Conservation (phyloP, 805 yeast genomes). For the Isabelozyma rhagii region DNA sequence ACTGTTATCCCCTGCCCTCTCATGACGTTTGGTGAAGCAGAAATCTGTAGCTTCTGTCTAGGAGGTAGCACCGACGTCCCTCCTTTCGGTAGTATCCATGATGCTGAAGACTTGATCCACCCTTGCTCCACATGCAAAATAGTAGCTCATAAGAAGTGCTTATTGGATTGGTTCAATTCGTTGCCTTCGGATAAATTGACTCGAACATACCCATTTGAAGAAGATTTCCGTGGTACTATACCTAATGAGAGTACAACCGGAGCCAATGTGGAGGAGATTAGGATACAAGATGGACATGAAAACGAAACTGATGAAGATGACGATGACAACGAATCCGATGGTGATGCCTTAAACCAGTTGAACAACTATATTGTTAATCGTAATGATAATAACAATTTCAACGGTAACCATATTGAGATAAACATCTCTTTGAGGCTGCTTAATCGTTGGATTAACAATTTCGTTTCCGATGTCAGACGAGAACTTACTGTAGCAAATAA, state of each 20-base stretch:
- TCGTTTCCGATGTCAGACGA: constrained; percentile 3
- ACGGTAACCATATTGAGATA: neutral
- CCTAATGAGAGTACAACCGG: neutral
- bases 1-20: too few species aligned
- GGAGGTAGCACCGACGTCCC: constrained; percentile 39
- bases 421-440: constrained; percentile 12
- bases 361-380: neutral
- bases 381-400: neutral
- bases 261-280: neutral
- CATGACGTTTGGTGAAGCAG: constrained; percentile 10
- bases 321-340: neutral
- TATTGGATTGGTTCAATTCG: constrained; percentile 40
- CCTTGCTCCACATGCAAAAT: constrained; percentile 40
- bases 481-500: neutral
- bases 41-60: constrained; percentile 34
- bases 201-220: neutral
- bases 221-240: neutral
- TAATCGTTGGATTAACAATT: constrained; percentile 10
- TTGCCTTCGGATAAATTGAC: constrained; percentile 22
- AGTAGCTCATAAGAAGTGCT: constrained; percentile 35
- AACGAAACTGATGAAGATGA: neutral
- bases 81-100: constrained; percentile 32
- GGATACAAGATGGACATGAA: neutral
- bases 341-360: neutral
- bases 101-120: constrained; percentile 32